These are phyloP conservation scores for Rubia peregrina DNA, from an alignment of 305 asterid genomes.

Conservation along the genomic window DNA sequence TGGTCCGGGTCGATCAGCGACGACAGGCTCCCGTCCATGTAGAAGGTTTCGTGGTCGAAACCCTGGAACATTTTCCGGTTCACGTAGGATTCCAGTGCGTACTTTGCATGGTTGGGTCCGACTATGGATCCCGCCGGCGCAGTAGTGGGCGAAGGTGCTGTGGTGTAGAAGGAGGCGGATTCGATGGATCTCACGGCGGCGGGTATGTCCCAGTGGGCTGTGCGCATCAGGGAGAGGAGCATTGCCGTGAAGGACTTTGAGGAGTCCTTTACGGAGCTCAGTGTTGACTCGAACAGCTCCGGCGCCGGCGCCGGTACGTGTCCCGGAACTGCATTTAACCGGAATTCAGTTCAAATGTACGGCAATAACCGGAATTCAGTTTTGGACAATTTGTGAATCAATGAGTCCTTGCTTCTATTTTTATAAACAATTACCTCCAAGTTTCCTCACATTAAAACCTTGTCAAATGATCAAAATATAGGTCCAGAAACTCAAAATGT, in stretches of 20 bases:
- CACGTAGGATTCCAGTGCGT: constrained; percentile 74
- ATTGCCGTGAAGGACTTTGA: constrained; percentile 72
- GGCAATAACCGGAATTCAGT: not conserved
- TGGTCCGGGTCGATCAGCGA: constrained; percentile 79
- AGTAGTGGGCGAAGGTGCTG: constrained; percentile 23
- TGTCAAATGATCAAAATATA: too few relatives aligned
- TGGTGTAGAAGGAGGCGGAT: constrained; percentile 49
- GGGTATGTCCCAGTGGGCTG: constrained; percentile 84
- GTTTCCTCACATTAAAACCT: too few relatives aligned
- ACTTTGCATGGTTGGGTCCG: constrained; percentile 74
- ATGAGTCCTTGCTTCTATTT: too few relatives aligned
- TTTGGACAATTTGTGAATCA: too few relatives aligned
- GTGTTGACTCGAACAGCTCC: constrained; percentile 61
- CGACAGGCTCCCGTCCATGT: constrained; percentile 89
- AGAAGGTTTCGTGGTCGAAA: constrained; percentile 89
- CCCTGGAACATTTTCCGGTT: constrained; percentile 85
- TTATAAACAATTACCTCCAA: too few relatives aligned
- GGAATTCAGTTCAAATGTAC: not conserved
- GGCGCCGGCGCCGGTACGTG: constrained; percentile 51
- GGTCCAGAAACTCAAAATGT: too few relatives aligned
- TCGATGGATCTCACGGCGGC: constrained; percentile 93
- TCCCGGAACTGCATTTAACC: constrained; percentile 25
- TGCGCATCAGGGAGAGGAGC: constrained; percentile 90
- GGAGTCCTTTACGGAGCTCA: constrained; percentile 63
- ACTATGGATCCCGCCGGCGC: constrained; percentile 46